Evolutionary conservation across 148 eudicot genomes (phyloP), one percentile per base, ranked within the genome.

Genomic region (Cornus florida): DNA sequence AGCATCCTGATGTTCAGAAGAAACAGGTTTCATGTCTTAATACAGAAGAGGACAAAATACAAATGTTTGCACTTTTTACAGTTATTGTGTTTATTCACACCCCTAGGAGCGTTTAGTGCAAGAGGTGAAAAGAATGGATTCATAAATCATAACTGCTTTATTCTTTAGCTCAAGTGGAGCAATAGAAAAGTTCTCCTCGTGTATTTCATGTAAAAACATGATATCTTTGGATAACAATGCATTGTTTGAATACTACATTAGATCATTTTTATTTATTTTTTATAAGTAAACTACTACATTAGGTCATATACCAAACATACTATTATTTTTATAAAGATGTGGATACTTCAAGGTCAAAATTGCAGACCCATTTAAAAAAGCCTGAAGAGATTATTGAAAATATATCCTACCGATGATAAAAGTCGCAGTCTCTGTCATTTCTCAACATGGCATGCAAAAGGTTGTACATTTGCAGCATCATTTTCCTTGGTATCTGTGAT

Each of bases 351-450:
- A 62, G 8, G 0, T 62, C 39, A 67, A 11, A 48, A 46, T 67
- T 43, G 41, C 35, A 19, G 78, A 81, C 64, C 23, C 78, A 79
- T 67, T 46, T 65, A 62, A 19, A 41, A 12, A 53, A 53, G 57
- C n/a, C 31, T 69, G 69, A 12, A 60, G 79, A 80, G n/a, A 72
- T 64, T 69, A 75, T 57, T 67, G 53, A 23, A 23, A 72, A 7
- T 53, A 41, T 70, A 28, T 48, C 78, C 60, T 87, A 90, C 99
- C 99, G 83, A 70, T 95, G 97, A 81, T 95, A 93, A 89, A 95
- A 95, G 86, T 95, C 99, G 86, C 97, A 95, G 85, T 95, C 99
- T 72, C 97, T 91, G 67, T 95, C 99, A 83, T 87, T 88, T 75
- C 90, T 90, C 84, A 91, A 85, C 81, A 95, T 91, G 78, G 94